Evolutionary conservation across 768 basidiomycete species (phyloP).

Genomic region (Chalciporus piperatus): DNA sequence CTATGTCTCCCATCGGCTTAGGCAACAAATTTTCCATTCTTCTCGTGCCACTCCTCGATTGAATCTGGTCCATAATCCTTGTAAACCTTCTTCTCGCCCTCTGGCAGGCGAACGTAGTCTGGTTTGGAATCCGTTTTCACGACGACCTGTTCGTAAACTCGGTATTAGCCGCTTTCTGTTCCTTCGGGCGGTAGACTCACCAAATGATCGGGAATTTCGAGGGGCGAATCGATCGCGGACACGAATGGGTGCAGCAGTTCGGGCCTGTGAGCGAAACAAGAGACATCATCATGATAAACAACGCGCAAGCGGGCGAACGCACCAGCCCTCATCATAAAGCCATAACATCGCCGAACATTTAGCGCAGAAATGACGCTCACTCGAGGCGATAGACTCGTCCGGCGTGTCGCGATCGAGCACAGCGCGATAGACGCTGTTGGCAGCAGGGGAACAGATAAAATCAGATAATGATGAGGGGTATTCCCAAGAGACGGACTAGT

Average conservation of each 20-base stretch:
- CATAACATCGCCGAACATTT: constrained; percentile 67
- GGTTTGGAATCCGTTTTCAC: constrained; percentile 51
- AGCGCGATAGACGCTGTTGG: constrained; percentile 56
- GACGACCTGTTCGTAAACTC: constrained; percentile 37
- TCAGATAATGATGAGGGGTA: background rate
- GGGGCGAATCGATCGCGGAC: constrained; percentile 62
- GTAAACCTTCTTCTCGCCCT: constrained; percentile 50
- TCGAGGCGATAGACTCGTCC: constrained; percentile 44
- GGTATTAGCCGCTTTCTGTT: background rate
- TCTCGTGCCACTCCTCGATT: constrained; percentile 61
- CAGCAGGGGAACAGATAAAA: background rate
- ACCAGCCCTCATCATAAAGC: constrained; percentile 59
- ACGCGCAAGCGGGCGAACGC: constrained; percentile 8
- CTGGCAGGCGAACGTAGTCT: constrained; percentile 59
- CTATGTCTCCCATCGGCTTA: background rate
- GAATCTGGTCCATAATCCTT: constrained; percentile 43
- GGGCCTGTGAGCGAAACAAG: constrained; percentile 37
- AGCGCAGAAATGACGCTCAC: constrained; percentile 62
- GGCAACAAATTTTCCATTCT: constrained; percentile 40
- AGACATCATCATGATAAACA: too few species aligned
- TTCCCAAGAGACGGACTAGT: too few species aligned
- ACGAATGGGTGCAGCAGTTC: constrained; percentile 67
- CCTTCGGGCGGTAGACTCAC: constrained; percentile 26
- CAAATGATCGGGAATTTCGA: constrained; percentile 49
- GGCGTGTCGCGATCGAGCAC: constrained; percentile 55